phyloP scores from a whole-genome alignment of 1,139 yeast species.

The Pneumocystis carinii region DNA sequence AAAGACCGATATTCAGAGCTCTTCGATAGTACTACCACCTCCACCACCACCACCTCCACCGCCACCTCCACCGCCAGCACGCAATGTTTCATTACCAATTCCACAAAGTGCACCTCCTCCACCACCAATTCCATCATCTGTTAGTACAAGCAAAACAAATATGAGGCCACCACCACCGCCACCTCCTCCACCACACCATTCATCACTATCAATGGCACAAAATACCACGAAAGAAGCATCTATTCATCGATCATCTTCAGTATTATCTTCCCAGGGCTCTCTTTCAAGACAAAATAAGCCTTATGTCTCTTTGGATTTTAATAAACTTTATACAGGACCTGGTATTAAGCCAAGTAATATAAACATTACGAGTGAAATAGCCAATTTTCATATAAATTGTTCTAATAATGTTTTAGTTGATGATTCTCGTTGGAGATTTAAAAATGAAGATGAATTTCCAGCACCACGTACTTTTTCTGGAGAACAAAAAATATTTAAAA shows the following conservation, averaged over 20 bases:
- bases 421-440: conserved; percentile 61
- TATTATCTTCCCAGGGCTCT: not conserved
- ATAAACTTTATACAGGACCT: not conserved
- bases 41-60: conserved; percentile 5
- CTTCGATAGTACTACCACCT: not conserved
- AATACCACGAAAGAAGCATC: not conserved
- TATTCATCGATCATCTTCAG: not conserved
- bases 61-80: conserved; percentile 6
- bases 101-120: conserved; percentile 1
- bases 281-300: not conserved
- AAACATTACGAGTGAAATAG: not conserved
- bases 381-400: conserved; percentile 2
- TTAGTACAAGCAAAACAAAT: not conserved
- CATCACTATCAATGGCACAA: conserved; percentile 11
- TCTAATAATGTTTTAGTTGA: conserved; percentile 34
- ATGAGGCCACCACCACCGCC: conserved; percentile 16
- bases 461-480: conserved; percentile 66
- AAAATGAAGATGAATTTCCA: conserved; percentile 57
- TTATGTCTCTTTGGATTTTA: not conserved
- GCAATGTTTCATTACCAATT: conserved; percentile 3
- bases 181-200: conserved; percentile 16
- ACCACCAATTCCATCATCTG: conserved; percentile 1
- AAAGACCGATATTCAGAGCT: not conserved
- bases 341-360: not conserved
- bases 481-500: conserved; percentile 66